Base-by-base conservation (phyloP, 192 early-diverging fungal genomes). In the Gamsiella multidivaricata region DNA sequence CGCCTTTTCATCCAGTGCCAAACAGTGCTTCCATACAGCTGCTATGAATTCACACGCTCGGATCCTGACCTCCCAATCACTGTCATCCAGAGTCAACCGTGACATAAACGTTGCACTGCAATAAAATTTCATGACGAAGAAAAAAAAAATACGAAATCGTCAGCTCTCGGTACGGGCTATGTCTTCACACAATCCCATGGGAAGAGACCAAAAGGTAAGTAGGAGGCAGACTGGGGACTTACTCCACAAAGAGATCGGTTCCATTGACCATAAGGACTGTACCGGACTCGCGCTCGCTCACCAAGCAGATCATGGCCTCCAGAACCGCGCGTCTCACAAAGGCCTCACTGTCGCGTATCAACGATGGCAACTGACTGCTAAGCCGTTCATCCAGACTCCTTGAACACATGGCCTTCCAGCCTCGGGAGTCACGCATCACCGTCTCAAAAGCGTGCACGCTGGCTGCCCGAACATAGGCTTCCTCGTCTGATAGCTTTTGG, bases 381-480 rank as follows among this genome's bases (percentile, higher is more conserved):
- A 88, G 37, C 18, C 80, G 60, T 3, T 61, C 62, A 26, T 72
- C 79, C 10, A 80, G 52, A 23, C 65, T 51, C 15, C 83, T 70
- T 7, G 39, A 36, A n/a, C 82, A 66, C 53, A 88, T 85, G 33
- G 69, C 80, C 12, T 76, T 61, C 87, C 87, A 88, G 1, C 87
- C 87, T 26, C 69, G 47, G n/a, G 69, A 33, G 54, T 69, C 54
- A 42, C 73, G 68, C 67, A 88, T 79, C 28, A 88, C 67, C 9
- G 31, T 60, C 52, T 86, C 69, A 28, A 86, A 52, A 10, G 83
- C 70, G 39, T 80, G 64, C 4, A 88, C 43, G 43, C 80, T 73
- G 7, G 84, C 75, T n/a, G 84, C 80, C 39, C 87, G 82, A 15
- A 88, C 87, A 60, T 88, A 88, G 0, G 87, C 66, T 52, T 85